Evolutionary conservation across 164 flowering plant species (phyloP), one percentile per base, ranked within the genome.

Genomic region (Umbellularia californica): DNA sequence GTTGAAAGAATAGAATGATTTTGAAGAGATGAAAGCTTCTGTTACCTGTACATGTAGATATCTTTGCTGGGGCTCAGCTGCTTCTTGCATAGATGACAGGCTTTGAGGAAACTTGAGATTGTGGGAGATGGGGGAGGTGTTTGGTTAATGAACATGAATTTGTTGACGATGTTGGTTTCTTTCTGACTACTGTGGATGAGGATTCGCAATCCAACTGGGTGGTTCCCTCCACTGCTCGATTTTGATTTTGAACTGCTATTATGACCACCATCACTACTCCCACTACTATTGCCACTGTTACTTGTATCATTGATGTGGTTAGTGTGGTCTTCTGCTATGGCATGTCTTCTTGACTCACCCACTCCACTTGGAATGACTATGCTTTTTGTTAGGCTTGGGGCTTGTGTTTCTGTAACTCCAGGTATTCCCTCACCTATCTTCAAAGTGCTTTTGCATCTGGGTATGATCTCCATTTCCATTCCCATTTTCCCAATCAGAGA

Each of bases 1-100:
- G 60, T 55, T 55, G 14, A 13, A 2, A 1, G 60, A 55, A 55
- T 0, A 2, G 6, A 13, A 19, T 5, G n/a, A 55, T 14, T 20
- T 55, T 3, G n/a, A 20, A 19, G 20, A 55, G 7, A 58, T 10
- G 63, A 58, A 17, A n/a, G 19, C 19, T 5, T 12, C 22, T 14
- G 6, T 67, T 67, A 67, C 69, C 69, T 67, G 50, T 67, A 67
- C 69, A 67, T 67, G 69, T 27, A 67, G 47, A 67, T 20, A 30
- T 67, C 69, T 17, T 67, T 67, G 69, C 4, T 30, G 35, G 58
- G 58, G 58, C 58, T 52, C 60, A 55, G n/a, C n/a, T 15, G 60
- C 15, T 55, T 55, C 60, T 55, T 55, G 60, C 60, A 55, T 4
- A 55, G 60, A 55, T 5, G 60, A 55, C 60, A 55, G n/a, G 60